Base-by-base conservation (phyloP, 1,284 basidiomycete species). In the Peniophora sp. region DNA sequence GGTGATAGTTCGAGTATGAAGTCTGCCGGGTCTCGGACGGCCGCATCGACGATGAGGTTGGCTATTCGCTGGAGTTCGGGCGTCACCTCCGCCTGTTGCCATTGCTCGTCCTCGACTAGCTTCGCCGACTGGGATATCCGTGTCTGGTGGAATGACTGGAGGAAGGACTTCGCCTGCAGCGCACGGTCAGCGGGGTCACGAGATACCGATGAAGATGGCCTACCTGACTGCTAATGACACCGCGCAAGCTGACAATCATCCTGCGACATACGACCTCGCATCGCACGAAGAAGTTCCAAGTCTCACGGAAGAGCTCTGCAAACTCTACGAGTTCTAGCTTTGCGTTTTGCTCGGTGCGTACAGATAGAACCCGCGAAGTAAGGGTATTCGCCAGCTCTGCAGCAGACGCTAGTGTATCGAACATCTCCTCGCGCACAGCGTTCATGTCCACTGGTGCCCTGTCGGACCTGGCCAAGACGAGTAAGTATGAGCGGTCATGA, bases 241-340 rank as follows among this genome's bases (percentile, higher is more conserved):
- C 92, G 48, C 95, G 75, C 23, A 99, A 70, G 3, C 91, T 88
- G 45, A 96, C 90, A 53, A 97, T 92, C 91, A 98, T 97, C 54
- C 88, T 76, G 48, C 85, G 78, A 57, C 87, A 91, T 24, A 96
- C 73, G 22, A 83, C 78, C 66, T 99, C 96, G 57, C 88, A 92
- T 52, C 76, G 75, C 9, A 96, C 76, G 22, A 98, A 91, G 62
- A 98, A 98, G 39, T 77, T 69, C 93, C 94, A 97, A 11, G 87
- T 86, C 57, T 83, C 79, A 54, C 85, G 83, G 73, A 95, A 97
- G 50, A 97, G 72, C 23, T 75, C 76, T 37, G 92, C 73, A 70
- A 98, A 99, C 34, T 83, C 79, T 1, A 74, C 67, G 37, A 97
- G 68, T 24, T 83, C 72, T 18, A 98, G 74, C 6, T 76, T 65